These are phyloP conservation scores for Clitopilus passeckerianus DNA, from an alignment of 768 basidiomycete genomes.

Conservation along the genomic window DNA sequence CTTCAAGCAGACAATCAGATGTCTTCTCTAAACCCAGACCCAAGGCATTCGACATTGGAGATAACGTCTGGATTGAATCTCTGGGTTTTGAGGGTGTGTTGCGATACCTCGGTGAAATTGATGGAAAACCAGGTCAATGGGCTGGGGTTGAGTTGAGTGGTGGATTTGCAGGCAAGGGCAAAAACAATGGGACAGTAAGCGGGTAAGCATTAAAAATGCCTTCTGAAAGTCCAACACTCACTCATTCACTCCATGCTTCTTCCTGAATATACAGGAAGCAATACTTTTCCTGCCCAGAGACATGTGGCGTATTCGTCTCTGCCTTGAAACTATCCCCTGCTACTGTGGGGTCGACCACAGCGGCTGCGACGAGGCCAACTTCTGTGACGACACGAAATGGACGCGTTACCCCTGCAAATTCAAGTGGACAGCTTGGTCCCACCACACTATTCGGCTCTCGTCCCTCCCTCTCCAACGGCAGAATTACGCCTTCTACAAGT, in stretches of 20 bases:
- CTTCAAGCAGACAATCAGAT: slow-evolving; percentile 68
- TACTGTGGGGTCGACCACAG: slow-evolving; percentile 51
- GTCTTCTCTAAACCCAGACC: slow-evolving; percentile 40
- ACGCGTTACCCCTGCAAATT: slow-evolving; percentile 43
- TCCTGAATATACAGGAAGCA: slow-evolving; percentile 53
- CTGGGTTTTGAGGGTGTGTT: slow-evolving; percentile 85
- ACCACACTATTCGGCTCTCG: slow-evolving; percentile 21
- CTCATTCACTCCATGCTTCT: too few species aligned
- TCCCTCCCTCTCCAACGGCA: slow-evolving; percentile 33
- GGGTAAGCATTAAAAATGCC: slow-evolving; percentile 52
- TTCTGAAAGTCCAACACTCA: too few species aligned
- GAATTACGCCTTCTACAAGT: slow-evolving; percentile 31
- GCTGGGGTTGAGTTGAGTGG: slow-evolving; percentile 89
- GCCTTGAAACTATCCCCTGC: slow-evolving; percentile 75
- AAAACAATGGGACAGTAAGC: slow-evolving; percentile 87
- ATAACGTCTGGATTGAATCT: slow-evolving; percentile 82
- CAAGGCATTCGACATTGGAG: slow-evolving; percentile 62
- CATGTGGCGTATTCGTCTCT: slow-evolving; percentile 90
- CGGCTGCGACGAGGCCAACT: neutral
- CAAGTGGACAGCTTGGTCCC: slow-evolving; percentile 6
- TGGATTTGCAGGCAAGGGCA: slow-evolving; percentile 86
- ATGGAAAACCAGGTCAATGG: slow-evolving; percentile 87
- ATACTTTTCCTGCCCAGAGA: slow-evolving; percentile 82
- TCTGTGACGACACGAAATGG: slow-evolving; percentile 35
- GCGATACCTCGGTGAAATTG: slow-evolving; percentile 78